Conservation (phyloP, 2,329 filamentous ascomycete genomes). For the Xenoacremonium recifei region DNA sequence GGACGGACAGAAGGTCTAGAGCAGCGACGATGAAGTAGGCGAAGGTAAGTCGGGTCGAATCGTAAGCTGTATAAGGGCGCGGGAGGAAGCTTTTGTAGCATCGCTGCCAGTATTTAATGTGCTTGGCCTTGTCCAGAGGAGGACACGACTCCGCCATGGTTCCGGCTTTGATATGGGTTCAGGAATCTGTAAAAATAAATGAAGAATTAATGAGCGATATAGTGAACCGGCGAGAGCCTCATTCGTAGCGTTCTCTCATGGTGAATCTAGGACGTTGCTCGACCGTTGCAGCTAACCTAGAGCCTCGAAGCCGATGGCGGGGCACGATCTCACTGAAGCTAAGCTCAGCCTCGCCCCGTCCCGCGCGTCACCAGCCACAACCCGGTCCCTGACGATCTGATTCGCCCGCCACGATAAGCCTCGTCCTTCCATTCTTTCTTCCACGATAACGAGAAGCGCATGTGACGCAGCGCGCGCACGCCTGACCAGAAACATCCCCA, state of each 20-base stretch:
- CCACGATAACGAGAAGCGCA: background rate
- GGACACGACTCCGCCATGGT: conserved; percentile 22
- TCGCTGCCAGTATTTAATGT: conserved; percentile 90
- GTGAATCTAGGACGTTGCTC: too few relatives aligned
- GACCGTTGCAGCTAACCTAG: too few relatives aligned
- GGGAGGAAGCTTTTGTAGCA: conserved; percentile 83
- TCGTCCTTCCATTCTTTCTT: too few relatives aligned
- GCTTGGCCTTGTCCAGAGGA: conserved; percentile 59
- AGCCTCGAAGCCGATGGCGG: too few relatives aligned
- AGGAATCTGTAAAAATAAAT: background rate
- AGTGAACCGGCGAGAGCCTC: too few relatives aligned
- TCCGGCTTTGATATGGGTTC: background rate
- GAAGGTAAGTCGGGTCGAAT: conserved; percentile 86
- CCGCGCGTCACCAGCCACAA: background rate
- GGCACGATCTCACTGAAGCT: too few relatives aligned
- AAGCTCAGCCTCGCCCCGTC: background rate
- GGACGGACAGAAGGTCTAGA: conserved; percentile 72
- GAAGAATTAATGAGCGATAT: too few relatives aligned
- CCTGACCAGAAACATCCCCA: background rate
- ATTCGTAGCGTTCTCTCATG: too few relatives aligned
- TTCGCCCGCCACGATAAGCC: conserved; percentile 1
- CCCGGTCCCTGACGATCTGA: background rate
- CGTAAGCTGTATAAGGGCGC: conserved; percentile 78
- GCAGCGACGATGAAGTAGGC: conserved; percentile 87
- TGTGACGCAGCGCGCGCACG: background rate